Evolutionary conservation across 768 basidiomycete species (phyloP).

Genomic region (Leccinum fibrillosum): DNA sequence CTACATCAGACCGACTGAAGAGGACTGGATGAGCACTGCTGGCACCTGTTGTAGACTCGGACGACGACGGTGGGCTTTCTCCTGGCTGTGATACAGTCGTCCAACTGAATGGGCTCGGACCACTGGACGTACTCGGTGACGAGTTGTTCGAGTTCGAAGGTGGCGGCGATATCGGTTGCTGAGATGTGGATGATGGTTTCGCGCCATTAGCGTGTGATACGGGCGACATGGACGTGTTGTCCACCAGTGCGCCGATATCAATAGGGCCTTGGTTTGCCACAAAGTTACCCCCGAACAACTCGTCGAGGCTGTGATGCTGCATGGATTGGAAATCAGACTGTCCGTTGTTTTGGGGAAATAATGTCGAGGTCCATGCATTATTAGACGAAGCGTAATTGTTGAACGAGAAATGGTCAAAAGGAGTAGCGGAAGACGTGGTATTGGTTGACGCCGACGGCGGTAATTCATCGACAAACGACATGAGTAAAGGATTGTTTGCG

Average conservation of each 20-base stretch:
- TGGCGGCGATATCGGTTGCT: slow-evolving; percentile 15
- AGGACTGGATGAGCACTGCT: slow-evolving; percentile 29
- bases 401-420: slow-evolving; percentile 44
- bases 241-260: slow-evolving; percentile 34
- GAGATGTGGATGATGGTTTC: slow-evolving; percentile 15
- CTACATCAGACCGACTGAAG: slow-evolving; percentile 48
- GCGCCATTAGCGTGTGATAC: slow-evolving; percentile 42
- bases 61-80: slow-evolving; percentile 37
- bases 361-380: slow-evolving; percentile 20
- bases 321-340: slow-evolving; percentile 25
- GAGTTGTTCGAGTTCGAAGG: slow-evolving; percentile 20
- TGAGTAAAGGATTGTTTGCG: slow-evolving; percentile 80
- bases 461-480: slow-evolving; percentile 69
- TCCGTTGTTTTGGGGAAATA: slow-evolving; percentile 18
- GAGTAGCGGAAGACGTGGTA: slow-evolving; percentile 15
- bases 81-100: slow-evolving; percentile 21
- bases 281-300: slow-evolving; percentile 43
- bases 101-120: slow-evolving; percentile 29
- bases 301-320: slow-evolving; percentile 36
- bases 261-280: slow-evolving; percentile 29
- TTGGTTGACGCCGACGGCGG: slow-evolving; percentile 26
- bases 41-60: slow-evolving; percentile 23
- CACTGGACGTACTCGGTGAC: slow-evolving; percentile 25
- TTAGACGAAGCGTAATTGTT: slow-evolving; percentile 37
- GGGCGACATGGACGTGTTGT: slow-evolving; percentile 37